Base-by-base conservation (phyloP, 768 basidiomycete genomes). In the Tubosaeta sp. region DNA sequence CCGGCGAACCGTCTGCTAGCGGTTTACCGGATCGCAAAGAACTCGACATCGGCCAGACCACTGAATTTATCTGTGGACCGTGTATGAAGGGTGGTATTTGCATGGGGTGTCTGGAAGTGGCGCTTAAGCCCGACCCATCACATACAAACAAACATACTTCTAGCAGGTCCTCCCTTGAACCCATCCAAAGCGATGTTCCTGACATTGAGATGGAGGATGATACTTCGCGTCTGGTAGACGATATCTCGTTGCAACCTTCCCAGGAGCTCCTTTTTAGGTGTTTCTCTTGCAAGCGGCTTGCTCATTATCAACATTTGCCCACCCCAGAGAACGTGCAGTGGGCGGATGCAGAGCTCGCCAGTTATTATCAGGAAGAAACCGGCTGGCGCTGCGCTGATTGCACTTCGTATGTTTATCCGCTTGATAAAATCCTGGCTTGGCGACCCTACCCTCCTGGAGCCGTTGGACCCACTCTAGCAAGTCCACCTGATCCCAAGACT, bases 381-480 rank as follows among this genome's bases (percentile, higher is more conserved):
- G 59, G 59, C 27, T 91, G 87, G 89, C 72, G 79, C 14, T 95
- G 94, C 63, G 76, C 77, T 6, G 88, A 94, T 59, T 95, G 94
- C 62, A 66, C 74, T 19, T 90, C 86, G 12, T 95, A 78, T 64
- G 74, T 73, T 13, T 86, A 85, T 64, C 66, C 72, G 9, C 69
- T 92, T 12, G 91, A 95, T 66, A 87, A 87, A 69, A 90, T 97
- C 57, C 75, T 97, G 38, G 95, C 93, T 2, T 97, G 95, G 95
- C 78, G 93, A 27, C 87, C 91, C 5, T 87, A 82, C 62, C 90
- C 91, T 25, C 68, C 77, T 1, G 76, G 78, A 54, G 86, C 82
- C 16, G 66, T 76, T 8, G 86, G 91, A 61, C 73, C 81, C 3
- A 53, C 71, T 25, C 69, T 60, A 27, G 62, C 71, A 7, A 71